Percentiles rank a stretch among this genome's conserved stretches.
Evolutionary conservation across 129 eudicot genomes (phyloP).

Genomic region (Pittosporum tobira): DNA sequence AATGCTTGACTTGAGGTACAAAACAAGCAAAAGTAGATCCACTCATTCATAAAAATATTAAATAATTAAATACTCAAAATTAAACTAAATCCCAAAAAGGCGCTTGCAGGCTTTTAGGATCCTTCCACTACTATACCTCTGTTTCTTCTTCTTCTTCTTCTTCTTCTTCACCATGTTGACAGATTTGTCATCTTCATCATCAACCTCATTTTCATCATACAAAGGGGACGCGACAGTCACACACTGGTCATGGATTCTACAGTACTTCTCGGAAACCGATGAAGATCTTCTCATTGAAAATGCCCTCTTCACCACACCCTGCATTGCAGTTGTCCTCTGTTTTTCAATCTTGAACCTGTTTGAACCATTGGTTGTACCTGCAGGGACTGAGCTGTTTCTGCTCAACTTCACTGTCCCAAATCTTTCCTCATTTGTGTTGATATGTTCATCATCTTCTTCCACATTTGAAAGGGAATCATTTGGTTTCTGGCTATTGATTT

Average conservation of each 20-base stretch:
- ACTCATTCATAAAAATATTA: background rate
- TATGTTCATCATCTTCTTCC: slow-evolving; percentile 12
- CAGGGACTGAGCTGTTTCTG: slow-evolving; percentile 32
- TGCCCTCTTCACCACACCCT: slow-evolving; percentile 33
- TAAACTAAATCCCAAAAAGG: slow-evolving; percentile 40
- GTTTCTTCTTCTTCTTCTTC: slow-evolving; percentile 22
- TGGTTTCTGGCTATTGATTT: slow-evolving; percentile 15
- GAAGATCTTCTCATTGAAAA: slow-evolving; percentile 65
- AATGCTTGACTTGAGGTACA: slow-evolving; percentile 3
- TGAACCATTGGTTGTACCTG: slow-evolving; percentile 8
- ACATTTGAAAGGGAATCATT: slow-evolving; percentile 10
- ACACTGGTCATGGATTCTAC: slow-evolving; percentile 60
- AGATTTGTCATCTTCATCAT: slow-evolving; percentile 18
- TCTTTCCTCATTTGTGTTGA: slow-evolving; percentile 6
- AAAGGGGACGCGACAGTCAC: slow-evolving; percentile 17
- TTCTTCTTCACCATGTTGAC: slow-evolving; percentile 22
- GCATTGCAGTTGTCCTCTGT: slow-evolving; percentile 13
- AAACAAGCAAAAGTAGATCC: background rate
- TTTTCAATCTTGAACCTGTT: slow-evolving; percentile 34
- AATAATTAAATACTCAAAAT: background rate
- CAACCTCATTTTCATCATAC: slow-evolving; percentile 19
- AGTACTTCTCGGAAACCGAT: slow-evolving; percentile 66
- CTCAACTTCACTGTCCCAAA: slow-evolving; percentile 21
- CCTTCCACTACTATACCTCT: slow-evolving; percentile 14
- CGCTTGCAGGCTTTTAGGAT: slow-evolving; percentile 59